Evolutionary conservation across 2,329 filamentous ascomycete genomes (phyloP), one percentile per base, ranked within the genome.

Genomic region (Didymella arachidicola): DNA sequence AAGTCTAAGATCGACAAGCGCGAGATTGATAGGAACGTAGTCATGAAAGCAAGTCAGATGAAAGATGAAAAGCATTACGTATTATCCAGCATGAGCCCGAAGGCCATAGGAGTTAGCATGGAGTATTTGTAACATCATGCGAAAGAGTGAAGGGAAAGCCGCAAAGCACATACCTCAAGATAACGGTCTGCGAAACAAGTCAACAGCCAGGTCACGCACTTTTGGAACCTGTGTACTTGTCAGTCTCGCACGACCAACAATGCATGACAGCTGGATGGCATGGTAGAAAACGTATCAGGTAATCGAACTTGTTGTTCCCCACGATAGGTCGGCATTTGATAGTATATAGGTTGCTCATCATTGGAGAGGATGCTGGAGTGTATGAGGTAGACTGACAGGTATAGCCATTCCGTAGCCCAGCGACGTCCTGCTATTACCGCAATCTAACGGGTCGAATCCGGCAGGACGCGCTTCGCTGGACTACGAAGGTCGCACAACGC

Each of bases 21-120:
- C 32, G 11, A 10, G 52, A n/a, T 47, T 52, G 39, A 53, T 18
- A 51, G 41, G 18, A 50, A 18, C 11, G 44, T 27, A 29, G 22
- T 36, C n/a, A 29, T 30, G 8, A 43, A 50, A 49, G 53, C 58
- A 57, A 39, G 65, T 76, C 74, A 76, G 74, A 70, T 66, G 73
- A 76, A 76, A 76, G 74, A 76, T 76, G 73, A 76, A 76, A 76
- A 76, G 74, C 64, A 65, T 70, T 72, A 70, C 63, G 65, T 69
- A 69, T 59, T 66, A 68, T 71, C 62, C 72, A 73, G 69, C 74
- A 76, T 72, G 51, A 69, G 53, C 64, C 65, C 62, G 58, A 63
- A 63, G 68, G 69, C 68, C 71, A 65, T 75, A 71, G 71, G 73
- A 69, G 69, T 70, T 75, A 76, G 74, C 74, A 76, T 76, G 74